A percentile compares a stretch with the other conserved stretches of the same genome.
phyloP scores from a whole-genome alignment of 371 early-diverging fungal genomes.

The Ecytonucleospora hepatopenaei region DNA sequence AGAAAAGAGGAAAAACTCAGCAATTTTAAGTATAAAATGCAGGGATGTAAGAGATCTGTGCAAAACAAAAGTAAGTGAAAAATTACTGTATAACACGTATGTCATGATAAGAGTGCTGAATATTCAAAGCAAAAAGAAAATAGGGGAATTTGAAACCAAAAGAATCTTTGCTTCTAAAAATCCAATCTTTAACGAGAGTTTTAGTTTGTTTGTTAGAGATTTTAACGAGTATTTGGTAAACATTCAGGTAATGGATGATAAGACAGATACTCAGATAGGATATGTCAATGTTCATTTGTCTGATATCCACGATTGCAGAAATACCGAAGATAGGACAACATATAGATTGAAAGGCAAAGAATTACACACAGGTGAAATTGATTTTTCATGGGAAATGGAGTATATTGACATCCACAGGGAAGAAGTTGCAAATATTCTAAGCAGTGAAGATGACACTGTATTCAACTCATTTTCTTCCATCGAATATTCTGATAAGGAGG shows the following conservation, averaged over 20 bases:
- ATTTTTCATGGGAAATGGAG: constrained; percentile 28
- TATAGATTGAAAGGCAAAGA: constrained; percentile 40
- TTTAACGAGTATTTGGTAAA: constrained; percentile 40
- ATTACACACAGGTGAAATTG: constrained; percentile 41
- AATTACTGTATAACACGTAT: constrained; percentile 38
- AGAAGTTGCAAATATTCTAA: neutral
- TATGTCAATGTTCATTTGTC: constrained; percentile 30
- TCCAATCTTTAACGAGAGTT: constrained; percentile 51
- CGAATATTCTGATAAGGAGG: neutral
- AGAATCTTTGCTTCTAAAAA: constrained; percentile 40
- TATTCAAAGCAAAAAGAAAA: constrained; percentile 15
- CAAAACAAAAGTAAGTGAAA: constrained; percentile 8
- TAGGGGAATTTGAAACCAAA: constrained; percentile 47
- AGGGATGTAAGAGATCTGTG: constrained; percentile 49
- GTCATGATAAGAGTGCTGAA: constrained; percentile 30
- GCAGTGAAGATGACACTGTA: constrained; percentile 14
- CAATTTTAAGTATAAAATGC: constrained; percentile 46
- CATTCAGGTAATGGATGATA: constrained; percentile 37
- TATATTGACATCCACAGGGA: constrained; percentile 38
- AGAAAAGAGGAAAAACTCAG: constrained; percentile 23
- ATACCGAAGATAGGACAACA: neutral
- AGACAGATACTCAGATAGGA: constrained; percentile 35
- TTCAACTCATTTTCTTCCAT: no score
- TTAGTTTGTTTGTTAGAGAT: constrained; percentile 49
- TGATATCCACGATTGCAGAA: constrained; percentile 23